Evolutionary conservation across 345 rosid genomes (phyloP).

Genomic region (Gossypium turneri): DNA sequence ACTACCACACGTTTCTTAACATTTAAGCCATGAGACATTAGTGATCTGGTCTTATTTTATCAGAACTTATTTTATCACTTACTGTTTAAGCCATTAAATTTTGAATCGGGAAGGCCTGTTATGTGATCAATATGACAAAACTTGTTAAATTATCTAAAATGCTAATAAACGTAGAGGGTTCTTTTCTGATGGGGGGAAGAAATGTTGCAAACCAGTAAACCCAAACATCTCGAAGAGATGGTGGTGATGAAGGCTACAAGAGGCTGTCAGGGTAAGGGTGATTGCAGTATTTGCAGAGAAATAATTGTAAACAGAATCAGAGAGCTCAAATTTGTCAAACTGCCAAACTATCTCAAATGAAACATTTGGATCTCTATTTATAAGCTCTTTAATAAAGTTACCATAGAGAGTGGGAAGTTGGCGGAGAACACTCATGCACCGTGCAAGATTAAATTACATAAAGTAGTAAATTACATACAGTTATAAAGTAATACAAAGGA

Average conservation of each 20-base stretch:
- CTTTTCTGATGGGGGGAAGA: not conserved
- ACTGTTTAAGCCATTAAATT: not conserved
- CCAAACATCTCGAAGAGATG: not conserved
- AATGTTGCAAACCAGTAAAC: not conserved
- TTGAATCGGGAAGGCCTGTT: not conserved
- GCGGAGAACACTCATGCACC: no score
- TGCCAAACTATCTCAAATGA: no score
- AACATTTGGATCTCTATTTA: no score
- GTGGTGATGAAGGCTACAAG: no score
- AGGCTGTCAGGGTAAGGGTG: no score
- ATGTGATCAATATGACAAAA: not conserved
- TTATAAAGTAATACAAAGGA: not conserved
- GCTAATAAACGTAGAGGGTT: not conserved
- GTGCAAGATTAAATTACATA: no score
- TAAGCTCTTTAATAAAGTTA: no score
- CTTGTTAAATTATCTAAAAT: not conserved
- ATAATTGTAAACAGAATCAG: no score
- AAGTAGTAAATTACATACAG: no score
- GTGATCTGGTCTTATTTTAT: not conserved
- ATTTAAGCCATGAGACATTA: conserved; percentile 1
- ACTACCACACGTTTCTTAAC: not conserved
- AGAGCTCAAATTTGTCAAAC: no score
- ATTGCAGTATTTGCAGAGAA: no score
- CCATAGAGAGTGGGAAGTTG: no score
- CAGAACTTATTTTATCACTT: not conserved